Percentiles rank a stretch among this genome's conserved stretches.
phyloP scores from a whole-genome alignment of 257 asterid genomes.

The Penstemon eatonii region DNA sequence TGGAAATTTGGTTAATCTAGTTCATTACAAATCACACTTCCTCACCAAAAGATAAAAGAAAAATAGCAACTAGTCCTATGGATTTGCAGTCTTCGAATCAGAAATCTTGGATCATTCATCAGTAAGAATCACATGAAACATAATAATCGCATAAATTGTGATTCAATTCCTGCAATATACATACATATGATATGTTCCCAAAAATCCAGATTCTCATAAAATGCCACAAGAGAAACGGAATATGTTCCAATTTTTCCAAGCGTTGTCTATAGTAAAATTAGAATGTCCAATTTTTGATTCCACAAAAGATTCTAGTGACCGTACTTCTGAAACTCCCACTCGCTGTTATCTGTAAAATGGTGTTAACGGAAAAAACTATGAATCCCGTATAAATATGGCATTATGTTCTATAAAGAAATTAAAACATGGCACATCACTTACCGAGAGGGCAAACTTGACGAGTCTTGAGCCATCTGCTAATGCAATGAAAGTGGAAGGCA shows the following conservation, averaged over 20 bases:
- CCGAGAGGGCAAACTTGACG: slow-evolving; percentile 99
- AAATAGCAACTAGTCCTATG: no score
- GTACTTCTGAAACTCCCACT: slow-evolving; percentile 98
- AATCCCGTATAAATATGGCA: background rate
- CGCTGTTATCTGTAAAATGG: slow-evolving; percentile 76
- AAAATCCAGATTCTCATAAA: background rate
- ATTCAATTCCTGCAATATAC: no score
- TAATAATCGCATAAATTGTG: no score
- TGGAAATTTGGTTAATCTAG: no score
- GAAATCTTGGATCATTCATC: background rate
- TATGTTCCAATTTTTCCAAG: slow-evolving; percentile 4
- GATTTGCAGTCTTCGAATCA: background rate
- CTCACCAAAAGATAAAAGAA: no score
- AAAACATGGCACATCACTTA: slow-evolving; percentile 27
- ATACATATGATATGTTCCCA: background rate
- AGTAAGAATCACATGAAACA: background rate
- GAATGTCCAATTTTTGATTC: background rate
- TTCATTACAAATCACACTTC: no score
- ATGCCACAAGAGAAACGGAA: background rate
- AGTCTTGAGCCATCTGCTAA: slow-evolving; percentile 98
- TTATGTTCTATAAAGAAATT: background rate
- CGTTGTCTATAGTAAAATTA: slow-evolving; percentile 20
- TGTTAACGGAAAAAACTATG: background rate
- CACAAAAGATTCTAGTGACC: slow-evolving; percentile 61
- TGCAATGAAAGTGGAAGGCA: slow-evolving; percentile 98